Percentiles rank a stretch among this genome's conserved stretches.
Conservation (phyloP, 164 flowering plant genomes). For the Euptelea pleiosperma region DNA sequence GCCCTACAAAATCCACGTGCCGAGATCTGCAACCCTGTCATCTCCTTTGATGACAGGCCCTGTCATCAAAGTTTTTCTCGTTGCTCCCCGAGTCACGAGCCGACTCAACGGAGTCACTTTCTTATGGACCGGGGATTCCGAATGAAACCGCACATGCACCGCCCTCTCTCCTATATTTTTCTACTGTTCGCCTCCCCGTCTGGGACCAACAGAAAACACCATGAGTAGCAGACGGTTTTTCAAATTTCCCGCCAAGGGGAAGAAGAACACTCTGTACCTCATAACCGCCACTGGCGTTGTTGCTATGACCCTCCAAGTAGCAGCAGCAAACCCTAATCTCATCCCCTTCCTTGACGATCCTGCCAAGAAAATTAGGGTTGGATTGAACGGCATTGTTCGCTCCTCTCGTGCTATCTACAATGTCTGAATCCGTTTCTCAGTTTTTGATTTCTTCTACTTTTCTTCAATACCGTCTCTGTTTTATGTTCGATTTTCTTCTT, state of each 20-base stretch:
- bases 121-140: too few relatives aligned
- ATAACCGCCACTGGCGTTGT: constrained; percentile 40
- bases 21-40: too few relatives aligned
- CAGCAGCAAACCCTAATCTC: constrained; percentile 22
- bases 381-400: constrained; percentile 47
- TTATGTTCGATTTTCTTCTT: not conserved
- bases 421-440: constrained; percentile 27
- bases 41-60: too few relatives aligned
- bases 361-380: constrained; percentile 26
- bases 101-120: too few relatives aligned
- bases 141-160: too few relatives aligned
- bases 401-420: constrained; percentile 75
- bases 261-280: constrained; percentile 32
- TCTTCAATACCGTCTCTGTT: not conserved
- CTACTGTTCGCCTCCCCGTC: too few relatives aligned
- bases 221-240: constrained; percentile 8
- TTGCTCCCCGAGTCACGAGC: too few relatives aligned
- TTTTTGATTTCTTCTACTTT: not conserved
- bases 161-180: too few relatives aligned
- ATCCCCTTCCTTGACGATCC: constrained; percentile 14
- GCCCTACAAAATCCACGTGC: too few relatives aligned
- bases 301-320: constrained; percentile 21
- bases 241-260: constrained; percentile 43
- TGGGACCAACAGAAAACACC: not conserved
- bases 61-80: too few relatives aligned